Base-by-base conservation (phyloP, 495 filamentous ascomycete genomes). In the Hypomontagnella monticulosa region DNA sequence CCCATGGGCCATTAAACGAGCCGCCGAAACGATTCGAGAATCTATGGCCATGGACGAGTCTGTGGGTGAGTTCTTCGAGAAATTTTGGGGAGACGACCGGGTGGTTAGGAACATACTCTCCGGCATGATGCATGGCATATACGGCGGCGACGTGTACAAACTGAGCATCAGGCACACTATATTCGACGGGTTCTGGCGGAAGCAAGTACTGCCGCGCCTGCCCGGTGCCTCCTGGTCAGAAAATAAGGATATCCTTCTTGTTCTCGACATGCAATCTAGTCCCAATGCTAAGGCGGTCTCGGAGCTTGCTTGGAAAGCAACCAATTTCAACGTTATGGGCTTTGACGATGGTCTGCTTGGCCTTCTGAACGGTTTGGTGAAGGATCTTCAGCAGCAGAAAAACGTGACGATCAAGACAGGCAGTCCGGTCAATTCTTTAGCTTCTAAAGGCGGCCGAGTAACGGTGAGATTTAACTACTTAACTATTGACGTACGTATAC, bases 61-160 rank as follows among this genome's bases (percentile, higher is more conserved):
- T 8, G 75, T 97, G 20, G 89, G 85, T 4, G 79, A 84, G 0
- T 97, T 91, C 70, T 78, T 93, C 16, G 73, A 77, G 1, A 79
- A 88, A 14, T 73, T 86, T 11, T 75, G 89, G 30, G 81, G 84
- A 32, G 73, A 79, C 8, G 68, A 70, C 9, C 71, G 81, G 2
- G 37, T 91, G 4, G 89, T 89, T 27, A 80, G 97, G 37, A 96
- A 96, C 64, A 19, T 97, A 1, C 72, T 88, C 2, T 96, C 92
- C 3, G 90, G 88, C 23, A 75, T 92, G n/a, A 73, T 90, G 19
- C 95, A 97, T 77, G 96, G 96, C 9, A 91, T 98, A 14, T 96
- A 93, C 69, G 96, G 93, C n/a, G 96, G 96, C 42, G 90, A 97
- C 78, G 86, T 96, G 37, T 85, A 89, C 70, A 82, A 89, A 71